These are phyloP conservation scores for Coemansia sp. DNA, from an alignment of 192 early-diverging fungal species.

Conservation along the genomic window DNA sequence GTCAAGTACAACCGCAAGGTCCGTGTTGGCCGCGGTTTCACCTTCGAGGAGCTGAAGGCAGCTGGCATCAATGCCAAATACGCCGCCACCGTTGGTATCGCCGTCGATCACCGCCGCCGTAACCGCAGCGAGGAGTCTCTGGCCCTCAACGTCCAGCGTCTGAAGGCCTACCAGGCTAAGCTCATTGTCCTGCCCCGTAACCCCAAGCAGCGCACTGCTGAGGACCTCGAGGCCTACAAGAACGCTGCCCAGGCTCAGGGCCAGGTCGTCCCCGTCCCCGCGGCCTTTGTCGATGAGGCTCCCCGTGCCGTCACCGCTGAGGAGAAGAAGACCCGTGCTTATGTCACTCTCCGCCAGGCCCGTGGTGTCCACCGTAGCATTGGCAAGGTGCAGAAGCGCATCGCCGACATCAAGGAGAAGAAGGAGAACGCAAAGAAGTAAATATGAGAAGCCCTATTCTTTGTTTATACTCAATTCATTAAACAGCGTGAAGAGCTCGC, in stretches of 20 bases:
- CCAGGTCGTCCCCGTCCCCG: slow-evolving; percentile 41
- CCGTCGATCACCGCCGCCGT: slow-evolving; percentile 95
- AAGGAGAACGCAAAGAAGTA: slow-evolving; percentile 60
- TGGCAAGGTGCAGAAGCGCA: slow-evolving; percentile 41
- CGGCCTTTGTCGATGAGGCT: slow-evolving; percentile 38
- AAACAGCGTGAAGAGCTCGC: neutral
- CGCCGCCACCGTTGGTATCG: slow-evolving; percentile 92
- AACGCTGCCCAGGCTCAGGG: slow-evolving; percentile 44
- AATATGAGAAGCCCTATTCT: neutral
- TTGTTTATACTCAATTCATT: neutral
- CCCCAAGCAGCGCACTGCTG: slow-evolving; percentile 76
- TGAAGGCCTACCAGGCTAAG: slow-evolving; percentile 93
- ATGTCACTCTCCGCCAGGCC: slow-evolving; percentile 56
- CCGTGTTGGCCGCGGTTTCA: slow-evolving; percentile 96
- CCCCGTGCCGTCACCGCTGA: slow-evolving; percentile 58
- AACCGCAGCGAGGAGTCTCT: slow-evolving; percentile 97
- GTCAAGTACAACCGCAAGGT: slow-evolving; percentile 99
- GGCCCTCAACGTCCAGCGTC: slow-evolving; percentile 87
- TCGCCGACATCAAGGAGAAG: slow-evolving; percentile 42
- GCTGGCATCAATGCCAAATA: slow-evolving; percentile 93
- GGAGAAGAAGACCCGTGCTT: slow-evolving; percentile 59
- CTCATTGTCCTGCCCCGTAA: slow-evolving; percentile 97
- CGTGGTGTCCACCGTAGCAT: slow-evolving; percentile 24
- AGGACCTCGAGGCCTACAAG: slow-evolving; percentile 53
- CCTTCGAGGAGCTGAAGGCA: slow-evolving; percentile 97